Evolutionary conservation across 768 basidiomycete species (phyloP).

Genomic region (Lentinula sp.): DNA sequence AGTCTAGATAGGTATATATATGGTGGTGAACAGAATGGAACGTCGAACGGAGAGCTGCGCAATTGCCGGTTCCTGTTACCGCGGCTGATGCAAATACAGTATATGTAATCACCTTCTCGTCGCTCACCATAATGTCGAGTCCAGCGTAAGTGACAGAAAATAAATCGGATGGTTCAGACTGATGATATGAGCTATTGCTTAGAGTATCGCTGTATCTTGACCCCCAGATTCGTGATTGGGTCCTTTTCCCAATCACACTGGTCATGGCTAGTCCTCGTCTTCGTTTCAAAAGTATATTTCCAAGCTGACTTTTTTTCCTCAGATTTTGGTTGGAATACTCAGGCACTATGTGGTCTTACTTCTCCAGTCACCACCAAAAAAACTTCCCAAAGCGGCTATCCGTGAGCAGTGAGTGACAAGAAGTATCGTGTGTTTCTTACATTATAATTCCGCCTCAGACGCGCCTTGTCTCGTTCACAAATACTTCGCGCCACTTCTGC

Average conservation of each 20-base stretch:
- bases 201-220: slow-evolving; percentile 71
- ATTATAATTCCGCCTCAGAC: slow-evolving; percentile 32
- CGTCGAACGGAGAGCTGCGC: background rate
- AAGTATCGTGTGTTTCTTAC: slow-evolving; percentile 1
- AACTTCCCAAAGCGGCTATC: slow-evolving; percentile 65
- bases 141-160: slow-evolving; percentile 32
- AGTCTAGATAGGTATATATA: slow-evolving; percentile 6
- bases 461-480: slow-evolving; percentile 75
- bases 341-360: slow-evolving; percentile 89
- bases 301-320: slow-evolving; percentile 1
- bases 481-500: slow-evolving; percentile 78
- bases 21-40: slow-evolving; percentile 12
- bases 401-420: slow-evolving; percentile 78
- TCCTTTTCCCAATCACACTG: slow-evolving; percentile 92
- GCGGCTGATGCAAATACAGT: background rate
- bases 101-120: background rate
- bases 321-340: slow-evolving; percentile 91
- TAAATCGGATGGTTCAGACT: too few species aligned
- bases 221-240: slow-evolving; percentile 93
- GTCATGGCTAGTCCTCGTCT: slow-evolving; percentile 68
- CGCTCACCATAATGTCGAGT: slow-evolving; percentile 30
- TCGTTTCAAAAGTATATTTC: background rate
- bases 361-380: slow-evolving; percentile 81
- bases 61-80: background rate
- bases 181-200: background rate